Evolutionary conservation across 1,284 basidiomycete genomes (phyloP).

Genomic region (Sanghuangporus weigelae): DNA sequence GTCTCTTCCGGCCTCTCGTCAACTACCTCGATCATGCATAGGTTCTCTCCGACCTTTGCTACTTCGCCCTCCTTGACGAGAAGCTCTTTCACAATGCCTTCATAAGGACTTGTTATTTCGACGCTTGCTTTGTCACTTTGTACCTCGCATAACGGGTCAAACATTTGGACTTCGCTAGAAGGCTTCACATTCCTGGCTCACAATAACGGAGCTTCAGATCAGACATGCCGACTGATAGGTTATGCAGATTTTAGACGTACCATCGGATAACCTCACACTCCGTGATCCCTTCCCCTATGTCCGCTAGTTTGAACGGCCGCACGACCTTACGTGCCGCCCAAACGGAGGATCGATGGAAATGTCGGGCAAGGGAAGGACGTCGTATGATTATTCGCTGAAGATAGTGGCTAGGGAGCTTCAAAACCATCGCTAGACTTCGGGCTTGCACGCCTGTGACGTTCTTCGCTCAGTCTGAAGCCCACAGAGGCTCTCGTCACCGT

Average conservation of each 20-base stretch:
- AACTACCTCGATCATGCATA: constrained; percentile 83
- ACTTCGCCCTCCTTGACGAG: constrained; percentile 80
- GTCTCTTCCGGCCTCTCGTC: constrained; percentile 37
- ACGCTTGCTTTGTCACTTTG: constrained; percentile 94
- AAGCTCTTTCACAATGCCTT: constrained; percentile 71
- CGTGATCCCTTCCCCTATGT: constrained; percentile 91
- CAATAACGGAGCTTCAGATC: background rate
- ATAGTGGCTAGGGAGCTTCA: background rate
- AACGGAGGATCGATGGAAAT: constrained; percentile 42
- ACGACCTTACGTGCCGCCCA: constrained; percentile 40
- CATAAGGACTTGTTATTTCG: constrained; percentile 87
- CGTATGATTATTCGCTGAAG: constrained; percentile 9
- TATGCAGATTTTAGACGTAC: constrained; percentile 40
- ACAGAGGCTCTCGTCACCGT: background rate
- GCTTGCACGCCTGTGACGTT: background rate
- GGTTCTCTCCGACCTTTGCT: constrained; percentile 78
- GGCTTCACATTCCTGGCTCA: constrained; percentile 55
- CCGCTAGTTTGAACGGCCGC: constrained; percentile 84
- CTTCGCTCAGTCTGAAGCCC: background rate
- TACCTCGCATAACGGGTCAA: constrained; percentile 89
- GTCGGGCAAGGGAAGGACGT: constrained; percentile 16
- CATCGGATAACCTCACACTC: constrained; percentile 90
- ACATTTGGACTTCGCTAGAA: constrained; percentile 57
- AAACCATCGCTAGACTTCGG: background rate
- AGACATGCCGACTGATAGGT: background rate